Conservation (phyloP, 768 basidiomycete genomes). For the Tulasnella calospora region DNA sequence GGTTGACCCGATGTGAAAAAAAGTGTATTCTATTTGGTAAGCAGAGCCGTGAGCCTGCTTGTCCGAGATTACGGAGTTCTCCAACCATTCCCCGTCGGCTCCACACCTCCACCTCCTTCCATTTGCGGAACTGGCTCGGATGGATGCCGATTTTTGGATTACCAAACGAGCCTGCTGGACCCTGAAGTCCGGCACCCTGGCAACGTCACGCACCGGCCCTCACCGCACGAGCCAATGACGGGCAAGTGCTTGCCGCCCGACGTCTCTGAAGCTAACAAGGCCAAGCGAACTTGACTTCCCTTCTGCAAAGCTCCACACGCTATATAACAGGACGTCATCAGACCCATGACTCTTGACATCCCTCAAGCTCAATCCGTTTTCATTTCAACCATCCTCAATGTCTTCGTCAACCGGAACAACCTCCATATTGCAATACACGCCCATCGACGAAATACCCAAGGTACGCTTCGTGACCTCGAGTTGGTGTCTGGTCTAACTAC, state of each 20-base stretch:
- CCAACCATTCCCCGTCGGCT: neutral
- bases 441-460: neutral
- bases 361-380: neutral
- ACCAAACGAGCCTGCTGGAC: neutral
- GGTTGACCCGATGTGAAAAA: neutral
- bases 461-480: neutral
- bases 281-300: neutral
- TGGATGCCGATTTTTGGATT: too few relatives aligned
- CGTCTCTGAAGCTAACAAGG: neutral
- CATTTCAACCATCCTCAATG: neutral
- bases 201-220: neutral
- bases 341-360: neutral
- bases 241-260: neutral
- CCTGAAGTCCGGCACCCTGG: neutral
- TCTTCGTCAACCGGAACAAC: neutral
- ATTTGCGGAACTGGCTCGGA: neutral
- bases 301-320: too few relatives aligned
- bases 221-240: neutral
- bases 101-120: neutral
- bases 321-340: neutral
- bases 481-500: too few relatives aligned
- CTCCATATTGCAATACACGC: neutral
- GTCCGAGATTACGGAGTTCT: neutral
- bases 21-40: neutral
- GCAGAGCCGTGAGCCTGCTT: neutral